phyloP scores from a whole-genome alignment of 2,329 filamentous ascomycete genomes.

The Phialemoniopsis sp. region DNA sequence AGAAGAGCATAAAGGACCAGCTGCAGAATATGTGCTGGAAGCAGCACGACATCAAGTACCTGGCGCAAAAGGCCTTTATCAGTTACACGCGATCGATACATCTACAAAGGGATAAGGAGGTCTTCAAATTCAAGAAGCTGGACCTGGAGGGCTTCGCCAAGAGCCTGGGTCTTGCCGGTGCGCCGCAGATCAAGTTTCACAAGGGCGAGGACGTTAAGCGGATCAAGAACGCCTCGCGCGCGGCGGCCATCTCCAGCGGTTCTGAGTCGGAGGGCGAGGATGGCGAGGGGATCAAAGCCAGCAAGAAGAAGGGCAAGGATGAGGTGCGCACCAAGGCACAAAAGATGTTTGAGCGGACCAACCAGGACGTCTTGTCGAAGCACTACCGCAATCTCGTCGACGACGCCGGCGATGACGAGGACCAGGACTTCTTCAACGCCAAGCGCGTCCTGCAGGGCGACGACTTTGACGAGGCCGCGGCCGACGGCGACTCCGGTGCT shows the following conservation, averaged over 20 bases:
- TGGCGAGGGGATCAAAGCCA: conserved; percentile 31
- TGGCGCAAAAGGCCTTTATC: conserved; percentile 93
- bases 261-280: conserved; percentile 48
- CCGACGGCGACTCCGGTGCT: conserved; percentile 32
- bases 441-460: conserved; percentile 81
- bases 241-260: conserved; percentile 51
- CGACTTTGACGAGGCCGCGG: conserved; percentile 50
- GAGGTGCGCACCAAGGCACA: conserved; percentile 92
- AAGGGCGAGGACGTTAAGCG: conserved; percentile 86
- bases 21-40: conserved; percentile 96
- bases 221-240: conserved; percentile 78
- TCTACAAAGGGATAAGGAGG: conserved; percentile 85
- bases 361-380: conserved; percentile 91
- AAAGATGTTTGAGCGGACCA: conserved; percentile 94
- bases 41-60: conserved; percentile 87
- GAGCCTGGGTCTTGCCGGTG: conserved; percentile 83
- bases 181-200: conserved; percentile 88
- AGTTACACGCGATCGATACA: conserved; percentile 83
- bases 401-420: conserved; percentile 49
- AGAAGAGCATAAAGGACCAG: conserved; percentile 77
- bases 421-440: conserved; percentile 81
- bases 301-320: conserved; percentile 52
- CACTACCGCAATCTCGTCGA: conserved; percentile 86
- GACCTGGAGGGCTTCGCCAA: conserved; percentile 82
- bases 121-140: conserved; percentile 80